Evolutionary conservation across 352 stramenopile genomes (phyloP).

Genomic region (Phytophthora citrophthora): DNA sequence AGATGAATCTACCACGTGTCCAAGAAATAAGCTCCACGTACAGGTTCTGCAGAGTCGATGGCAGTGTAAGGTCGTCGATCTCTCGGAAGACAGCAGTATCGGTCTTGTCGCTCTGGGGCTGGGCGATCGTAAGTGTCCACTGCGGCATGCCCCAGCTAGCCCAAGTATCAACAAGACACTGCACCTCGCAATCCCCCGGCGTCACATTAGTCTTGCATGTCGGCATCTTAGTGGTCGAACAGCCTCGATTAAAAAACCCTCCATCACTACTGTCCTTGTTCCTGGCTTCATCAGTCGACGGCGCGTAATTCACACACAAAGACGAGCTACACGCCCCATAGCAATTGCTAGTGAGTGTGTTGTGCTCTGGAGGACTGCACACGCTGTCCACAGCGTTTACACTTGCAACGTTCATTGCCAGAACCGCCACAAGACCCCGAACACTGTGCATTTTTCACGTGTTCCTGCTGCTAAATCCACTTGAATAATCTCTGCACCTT

Average conservation of each 20-base stretch:
- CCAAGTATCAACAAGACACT: conserved; percentile 58
- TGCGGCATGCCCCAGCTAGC: conserved; percentile 30
- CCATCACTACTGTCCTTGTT: conserved; percentile 47
- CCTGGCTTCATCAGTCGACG: conserved; percentile 27
- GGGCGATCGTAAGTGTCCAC: conserved; percentile 69
- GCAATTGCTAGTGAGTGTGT: conserved; percentile 70
- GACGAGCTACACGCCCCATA: conserved; percentile 54
- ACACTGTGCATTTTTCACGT: conserved; percentile 4
- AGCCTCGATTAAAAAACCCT: conserved; percentile 73
- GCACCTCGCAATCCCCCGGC: conserved; percentile 55
- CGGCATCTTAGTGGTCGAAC: conserved; percentile 49
- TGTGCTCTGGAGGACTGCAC: conserved; percentile 49
- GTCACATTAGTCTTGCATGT: conserved; percentile 61
- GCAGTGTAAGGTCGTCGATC: conserved; percentile 60
- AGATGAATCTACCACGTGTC: conserved; percentile 1
- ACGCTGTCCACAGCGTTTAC: background rate
- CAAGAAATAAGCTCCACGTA: conserved; percentile 28
- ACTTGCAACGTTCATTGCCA: background rate
- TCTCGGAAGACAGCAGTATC: conserved; percentile 67
- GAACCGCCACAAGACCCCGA: conserved; percentile 2
- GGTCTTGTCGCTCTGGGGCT: conserved; percentile 66
- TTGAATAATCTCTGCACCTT: conserved; percentile 2
- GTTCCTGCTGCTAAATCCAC: conserved; percentile 7
- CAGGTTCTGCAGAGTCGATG: conserved; percentile 62
- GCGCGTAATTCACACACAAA: conserved; percentile 74